Evolutionary conservation across 768 basidiomycete genomes (phyloP), one percentile per base, ranked within the genome.

Genomic region (Pulveroboletus sp.): DNA sequence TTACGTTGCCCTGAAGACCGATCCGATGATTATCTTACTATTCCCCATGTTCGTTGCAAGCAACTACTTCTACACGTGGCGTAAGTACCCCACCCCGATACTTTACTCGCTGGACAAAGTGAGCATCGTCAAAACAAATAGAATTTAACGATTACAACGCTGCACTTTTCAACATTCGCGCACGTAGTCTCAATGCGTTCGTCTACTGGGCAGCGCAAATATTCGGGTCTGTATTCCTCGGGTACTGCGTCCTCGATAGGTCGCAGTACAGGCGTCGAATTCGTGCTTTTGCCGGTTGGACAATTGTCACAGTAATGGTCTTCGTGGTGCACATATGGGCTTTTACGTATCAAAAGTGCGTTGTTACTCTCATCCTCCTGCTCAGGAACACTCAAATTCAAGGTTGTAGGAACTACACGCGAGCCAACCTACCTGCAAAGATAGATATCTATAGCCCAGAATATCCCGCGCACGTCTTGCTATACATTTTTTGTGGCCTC

Each of bases 21-120:
- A 92, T 59, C 86, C 86, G 0, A 73, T 76, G 69, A 80, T 93
- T 57, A 52, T 90, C 14, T 69, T 89, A 5, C 76, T 91, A 17
- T 87, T 92, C 73, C 90, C 89, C 11, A 86, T 91, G 83, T 90
- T 91, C 68, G 80, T 89, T 47, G 80, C 85, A 8, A 85, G 83
- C 37, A 90, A 90, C 65, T 90, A 85, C 79, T 89, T 89, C 69
- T 89, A 89, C 62, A 84, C 88, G 3, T 90, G 86, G 86, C 87
- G 86, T 87, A 52, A 61, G 83, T 66, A 21, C 28, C 15, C 18
- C 18, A 27, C 33, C 8, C 30, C 37, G n/a, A 32, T 7, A 5
- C 24, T 26, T 21, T 17, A 2, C 17, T 39, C 39, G 15, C 26
- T 15, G 31, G 37, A 43, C 9, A 11, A 51, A 26, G 39, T 54